Percentiles rank a stretch among this genome's conserved stretches.
Evolutionary conservation across 768 basidiomycete genomes (phyloP).

Genomic region (Myochromella boudieri): DNA sequence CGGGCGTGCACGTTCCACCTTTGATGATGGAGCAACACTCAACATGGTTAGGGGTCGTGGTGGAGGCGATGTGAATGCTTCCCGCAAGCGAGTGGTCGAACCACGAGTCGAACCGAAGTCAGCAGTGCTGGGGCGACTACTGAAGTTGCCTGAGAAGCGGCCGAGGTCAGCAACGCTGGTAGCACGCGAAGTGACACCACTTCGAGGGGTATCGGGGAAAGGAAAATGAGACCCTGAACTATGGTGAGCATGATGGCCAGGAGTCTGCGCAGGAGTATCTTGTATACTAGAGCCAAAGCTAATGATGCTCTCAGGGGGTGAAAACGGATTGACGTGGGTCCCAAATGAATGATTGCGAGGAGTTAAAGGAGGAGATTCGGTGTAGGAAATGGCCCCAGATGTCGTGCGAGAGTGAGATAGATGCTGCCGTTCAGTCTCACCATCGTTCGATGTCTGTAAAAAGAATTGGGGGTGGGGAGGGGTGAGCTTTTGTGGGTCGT

Average conservation of each 20-base stretch:
- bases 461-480: conserved; percentile 33
- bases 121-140: conserved; percentile 33
- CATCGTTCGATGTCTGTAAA: conserved; percentile 27
- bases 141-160: conserved; percentile 34
- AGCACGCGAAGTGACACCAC: conserved; percentile 36
- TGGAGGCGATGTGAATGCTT: conserved; percentile 58
- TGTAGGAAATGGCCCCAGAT: conserved; percentile 28
- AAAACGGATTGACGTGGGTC: conserved; percentile 45
- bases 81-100: conserved; percentile 44
- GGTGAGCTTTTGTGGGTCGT: conserved; percentile 26
- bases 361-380: conserved; percentile 40
- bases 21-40: conserved; percentile 45
- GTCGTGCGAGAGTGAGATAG: conserved; percentile 34
- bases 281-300: conserved; percentile 38
- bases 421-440: conserved; percentile 23
- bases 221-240: conserved; percentile 25
- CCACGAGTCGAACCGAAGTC: conserved; percentile 31
- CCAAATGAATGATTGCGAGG: conserved; percentile 38
- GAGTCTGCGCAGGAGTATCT: conserved; percentile 26
- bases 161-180: conserved; percentile 45
- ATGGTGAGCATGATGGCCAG: conserved; percentile 20
- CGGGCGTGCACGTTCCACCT: conserved; percentile 42
- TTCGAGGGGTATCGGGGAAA: conserved; percentile 33
- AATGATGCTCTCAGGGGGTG: conserved; percentile 48
- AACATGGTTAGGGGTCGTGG: conserved; percentile 56